These are phyloP conservation scores for Pleurozium schreberi DNA, from an alignment of 225 moss, liverwort and hornwort species.

Conservation along the genomic window DNA sequence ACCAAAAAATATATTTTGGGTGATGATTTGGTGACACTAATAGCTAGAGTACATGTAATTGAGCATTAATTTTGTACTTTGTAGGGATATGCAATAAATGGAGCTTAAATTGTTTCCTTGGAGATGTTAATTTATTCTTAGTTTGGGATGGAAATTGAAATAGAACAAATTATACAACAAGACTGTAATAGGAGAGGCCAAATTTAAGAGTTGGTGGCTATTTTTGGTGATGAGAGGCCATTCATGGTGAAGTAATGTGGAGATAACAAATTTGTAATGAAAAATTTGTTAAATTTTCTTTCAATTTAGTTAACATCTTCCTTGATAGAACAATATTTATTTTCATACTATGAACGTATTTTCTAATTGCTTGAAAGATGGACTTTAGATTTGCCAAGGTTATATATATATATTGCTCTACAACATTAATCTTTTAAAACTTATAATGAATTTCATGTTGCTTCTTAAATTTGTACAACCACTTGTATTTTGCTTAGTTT, in stretches of 20 bases:
- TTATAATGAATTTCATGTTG: too few relatives aligned
- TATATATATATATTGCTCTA: accelerated
- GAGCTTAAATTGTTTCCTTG: not conserved
- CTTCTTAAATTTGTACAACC: not conserved
- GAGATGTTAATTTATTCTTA: not conserved
- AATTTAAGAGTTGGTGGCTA: not conserved
- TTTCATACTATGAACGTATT: too few relatives aligned
- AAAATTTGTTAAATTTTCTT: not conserved
- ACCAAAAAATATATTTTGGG: not conserved
- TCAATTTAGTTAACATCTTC: not conserved
- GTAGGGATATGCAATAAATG: not conserved
- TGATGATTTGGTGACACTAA: not conserved
- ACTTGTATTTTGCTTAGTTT: not conserved
- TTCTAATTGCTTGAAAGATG: not conserved
- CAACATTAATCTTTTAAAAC: not conserved
- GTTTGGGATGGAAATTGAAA: not conserved
- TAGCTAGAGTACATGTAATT: not conserved
- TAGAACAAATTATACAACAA: not conserved
- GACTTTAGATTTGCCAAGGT: not conserved
- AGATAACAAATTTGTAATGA: not conserved
- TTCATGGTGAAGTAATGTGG: not conserved
- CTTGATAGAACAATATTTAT: not conserved
- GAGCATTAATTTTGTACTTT: not conserved
- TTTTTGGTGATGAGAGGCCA: not conserved
- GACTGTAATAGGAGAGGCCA: not conserved